These are phyloP conservation scores for Uncinocarpus reesii DNA, from an alignment of 2,329 filamentous ascomycete genomes.

Conservation along the genomic window DNA sequence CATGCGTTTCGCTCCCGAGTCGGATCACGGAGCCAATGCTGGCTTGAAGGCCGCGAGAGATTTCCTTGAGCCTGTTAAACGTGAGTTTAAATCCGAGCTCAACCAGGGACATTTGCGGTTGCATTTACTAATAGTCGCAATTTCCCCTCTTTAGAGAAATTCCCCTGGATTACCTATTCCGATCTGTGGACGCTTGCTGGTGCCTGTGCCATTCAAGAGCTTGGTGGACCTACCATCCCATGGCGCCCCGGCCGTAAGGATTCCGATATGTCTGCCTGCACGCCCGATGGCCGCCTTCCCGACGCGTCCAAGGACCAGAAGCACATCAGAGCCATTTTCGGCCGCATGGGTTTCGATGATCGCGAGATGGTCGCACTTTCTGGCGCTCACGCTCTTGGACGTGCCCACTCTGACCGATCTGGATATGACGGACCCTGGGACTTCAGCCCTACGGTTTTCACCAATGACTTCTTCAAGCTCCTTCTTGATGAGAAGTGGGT, in stretches of 20 bases:
- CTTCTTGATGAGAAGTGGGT: slow-evolving; percentile 87
- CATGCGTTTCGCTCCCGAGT: slow-evolving; percentile 88
- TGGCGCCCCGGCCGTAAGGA: slow-evolving; percentile 81
- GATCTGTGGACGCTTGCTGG: slow-evolving; percentile 93
- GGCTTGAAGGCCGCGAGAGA: slow-evolving; percentile 76
- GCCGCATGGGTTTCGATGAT: slow-evolving; percentile 96
- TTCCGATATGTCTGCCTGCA: slow-evolving; percentile 71
- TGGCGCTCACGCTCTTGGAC: slow-evolving; percentile 77
- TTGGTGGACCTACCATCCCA: slow-evolving; percentile 78
- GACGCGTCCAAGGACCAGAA: slow-evolving; percentile 67
- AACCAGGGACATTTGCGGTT: not conserved
- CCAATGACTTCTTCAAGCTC: slow-evolving; percentile 89
- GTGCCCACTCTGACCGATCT: slow-evolving; percentile 79
- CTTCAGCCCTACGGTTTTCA: slow-evolving; percentile 80
- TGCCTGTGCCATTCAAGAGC: slow-evolving; percentile 82
- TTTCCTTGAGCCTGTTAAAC: slow-evolving; percentile 86
- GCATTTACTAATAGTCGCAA: slow-evolving; percentile 16
- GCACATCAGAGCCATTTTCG: slow-evolving; percentile 86
- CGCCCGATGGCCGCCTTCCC: slow-evolving; percentile 82
- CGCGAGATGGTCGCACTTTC: slow-evolving; percentile 86
- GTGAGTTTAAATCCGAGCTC: slow-evolving; percentile 37
- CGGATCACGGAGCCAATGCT: slow-evolving; percentile 85
- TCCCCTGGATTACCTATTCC: slow-evolving; percentile 93
- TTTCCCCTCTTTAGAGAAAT: slow-evolving; percentile 46
- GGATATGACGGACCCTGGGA: slow-evolving; percentile 87